These are phyloP conservation scores for Leishmania gerbilli DNA, from an alignment of 208 protist genomes.

Conservation along the genomic window DNA sequence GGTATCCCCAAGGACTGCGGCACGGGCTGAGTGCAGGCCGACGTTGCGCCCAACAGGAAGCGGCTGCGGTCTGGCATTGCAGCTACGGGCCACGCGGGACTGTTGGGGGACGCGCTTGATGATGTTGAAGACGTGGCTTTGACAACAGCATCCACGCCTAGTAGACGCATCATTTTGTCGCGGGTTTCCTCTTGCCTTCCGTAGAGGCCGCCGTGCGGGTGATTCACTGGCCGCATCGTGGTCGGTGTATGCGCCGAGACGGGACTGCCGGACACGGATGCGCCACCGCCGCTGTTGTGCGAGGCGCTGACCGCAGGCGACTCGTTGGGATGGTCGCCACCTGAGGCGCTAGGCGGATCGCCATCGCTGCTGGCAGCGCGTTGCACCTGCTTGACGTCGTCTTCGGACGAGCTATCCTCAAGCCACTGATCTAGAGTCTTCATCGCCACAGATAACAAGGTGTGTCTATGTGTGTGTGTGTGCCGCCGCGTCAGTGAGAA, in stretches of 20 bases:
- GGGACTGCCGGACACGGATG: constrained; percentile 17
- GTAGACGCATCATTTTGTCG: constrained; percentile 52
- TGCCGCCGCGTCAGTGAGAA: background rate
- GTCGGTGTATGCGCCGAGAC: constrained; percentile 27
- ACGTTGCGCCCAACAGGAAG: constrained; percentile 28
- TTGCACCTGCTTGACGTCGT: constrained; percentile 22
- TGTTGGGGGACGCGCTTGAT: constrained; percentile 8
- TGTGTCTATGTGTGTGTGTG: background rate
- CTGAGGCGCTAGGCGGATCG: constrained; percentile 15
- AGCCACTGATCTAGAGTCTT: constrained; percentile 78
- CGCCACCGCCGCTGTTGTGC: constrained; percentile 8
- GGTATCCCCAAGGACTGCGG: constrained; percentile 8
- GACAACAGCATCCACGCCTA: constrained; percentile 43
- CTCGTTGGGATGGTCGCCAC: constrained; percentile 9
- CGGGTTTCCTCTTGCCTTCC: constrained; percentile 60
- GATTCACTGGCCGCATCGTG: constrained; percentile 16
- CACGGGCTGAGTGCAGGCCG: constrained; percentile 6
- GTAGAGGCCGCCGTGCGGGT: constrained; percentile 15
- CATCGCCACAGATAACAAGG: constrained; percentile 26
- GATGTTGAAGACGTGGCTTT: constrained; percentile 25
- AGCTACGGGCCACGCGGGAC: constrained; percentile 18
- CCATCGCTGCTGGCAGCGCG: constrained; percentile 10
- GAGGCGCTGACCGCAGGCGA: constrained; percentile 6
- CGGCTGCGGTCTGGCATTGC: constrained; percentile 19
- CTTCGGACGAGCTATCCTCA: constrained; percentile 33